Base-by-base conservation (phyloP, 306 rosid genomes). In the Astragalus membranaceus region DNA sequence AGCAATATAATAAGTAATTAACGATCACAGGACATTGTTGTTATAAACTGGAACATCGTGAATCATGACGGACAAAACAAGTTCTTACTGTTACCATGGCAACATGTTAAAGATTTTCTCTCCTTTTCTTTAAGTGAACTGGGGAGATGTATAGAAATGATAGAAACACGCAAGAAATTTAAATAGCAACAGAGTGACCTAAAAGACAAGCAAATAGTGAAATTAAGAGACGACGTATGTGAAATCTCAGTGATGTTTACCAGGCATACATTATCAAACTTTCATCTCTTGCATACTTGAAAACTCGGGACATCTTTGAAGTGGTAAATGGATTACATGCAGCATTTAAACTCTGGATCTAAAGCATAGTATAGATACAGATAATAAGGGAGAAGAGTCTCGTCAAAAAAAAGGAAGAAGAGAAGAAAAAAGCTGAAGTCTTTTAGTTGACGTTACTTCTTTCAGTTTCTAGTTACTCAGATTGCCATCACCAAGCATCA, bases 1-100 rank as follows among this genome's bases (percentile, higher is more conserved):
- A 64, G 51, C 42, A 79, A 68, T 56, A 61, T 68, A 59, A 48
- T 41, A 32, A 59, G 29, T 62, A 48, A 16, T 65, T 44, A 46
- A 30, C 35, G 17, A 36, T 75, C 39, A 56, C 65, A 79, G 12
- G 46, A 29, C 17, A 46, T 5, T 1, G 32, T 26, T 53, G 56
- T 55, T 29, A 75, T 43, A 67, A 16, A 15, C 23, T 23, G 12
- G 20, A 51, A 44, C 41, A 12, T 60, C 49, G 59, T 23, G 56
- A 44, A 11, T 51, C 70, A 51, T 16, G 59, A 9, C 26, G 33
- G 36, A 52, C 47, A 39, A 5, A 51, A 52, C 12, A 47, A 37
- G 66, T 43, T 61, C 15, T 3, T 12, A 49, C 74, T 39, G 16
- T 48, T 39, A 49, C 51, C 55, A 43, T n/a, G 55, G 53, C 9